Evolutionary conservation across 208 protist genomes (phyloP).

Genomic region (Acanthamoeba culbertsoni): DNA sequence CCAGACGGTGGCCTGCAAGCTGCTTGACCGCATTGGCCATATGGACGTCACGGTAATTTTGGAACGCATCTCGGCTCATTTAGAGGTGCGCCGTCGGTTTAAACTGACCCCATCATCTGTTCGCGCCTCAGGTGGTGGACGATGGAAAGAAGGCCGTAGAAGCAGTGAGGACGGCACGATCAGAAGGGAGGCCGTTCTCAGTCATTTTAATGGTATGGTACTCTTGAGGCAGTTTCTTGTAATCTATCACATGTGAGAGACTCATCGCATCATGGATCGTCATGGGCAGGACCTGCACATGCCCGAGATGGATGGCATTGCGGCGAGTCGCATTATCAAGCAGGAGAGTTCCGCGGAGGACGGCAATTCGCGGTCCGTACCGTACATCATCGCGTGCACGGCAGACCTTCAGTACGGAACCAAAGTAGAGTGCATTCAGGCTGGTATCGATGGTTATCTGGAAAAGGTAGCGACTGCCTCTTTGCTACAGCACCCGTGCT

Average conservation of each 20-base stretch:
- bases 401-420: slow-evolving; percentile 6
- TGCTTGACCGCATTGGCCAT: neutral
- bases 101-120: neutral
- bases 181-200: neutral
- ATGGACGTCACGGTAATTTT: neutral
- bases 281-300: neutral
- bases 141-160: neutral
- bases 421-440: neutral
- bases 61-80: neutral
- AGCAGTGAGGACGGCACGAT: neutral
- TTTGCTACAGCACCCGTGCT: neutral
- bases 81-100: neutral
- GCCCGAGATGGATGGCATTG: slow-evolving; percentile 23
- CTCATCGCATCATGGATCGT: neutral
- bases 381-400: slow-evolving; percentile 45
- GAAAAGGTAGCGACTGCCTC: neutral
- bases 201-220: neutral
- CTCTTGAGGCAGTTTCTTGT: neutral
- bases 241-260: neutral
- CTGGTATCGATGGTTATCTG: neutral
- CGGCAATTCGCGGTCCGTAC: neutral
- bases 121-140: neutral
- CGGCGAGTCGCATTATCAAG: neutral
- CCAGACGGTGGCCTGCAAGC: slow-evolving; percentile 39
- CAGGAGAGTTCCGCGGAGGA: neutral